Evolutionary conservation across 208 protist genomes (phyloP), one percentile per base, ranked within the genome.

Genomic region (Acanthamoeba lenticulata): DNA sequence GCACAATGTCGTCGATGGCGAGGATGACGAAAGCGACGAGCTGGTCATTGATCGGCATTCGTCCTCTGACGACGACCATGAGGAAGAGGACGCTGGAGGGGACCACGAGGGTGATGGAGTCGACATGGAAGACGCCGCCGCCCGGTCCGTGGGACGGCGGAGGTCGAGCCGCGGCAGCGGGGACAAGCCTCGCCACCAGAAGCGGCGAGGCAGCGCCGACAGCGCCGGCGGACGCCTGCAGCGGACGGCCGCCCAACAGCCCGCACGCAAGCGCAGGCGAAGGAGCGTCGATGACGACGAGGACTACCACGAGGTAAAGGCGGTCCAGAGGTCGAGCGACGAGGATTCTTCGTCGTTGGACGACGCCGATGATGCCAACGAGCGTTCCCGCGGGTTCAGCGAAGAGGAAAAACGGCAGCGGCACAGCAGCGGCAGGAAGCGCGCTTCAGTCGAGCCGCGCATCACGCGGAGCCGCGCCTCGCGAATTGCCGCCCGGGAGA

Each of bases 221-320:
- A 44, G 42, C 36, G 19, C 74, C 36, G 11, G 44, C 11, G 74
- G 44, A 0, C 13, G 17, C 13, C 19, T 9, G 24, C 36, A 40
- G 3, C 21, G 13, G 32, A 77, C 11, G 34, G 67, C 36, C 6
- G 34, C 36, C 67, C 29, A 27, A 19, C 29, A 77, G 74, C 42
- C 74, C 40, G 42, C 40, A 17, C 74, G 74, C 27, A 85, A 85
- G 42, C 9, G 74, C 27, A 24, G 74, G 15, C 74, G 65, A 74
- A 5, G 74, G 40, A 85, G 74, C 74, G 74, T 85, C 24, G 74
- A 85, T 7, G 74, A 85, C 40, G 74, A 85, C 27, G 74, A 85
- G 13, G 74, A 85, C 9, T 34, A 85, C 36, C 52, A 85, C 42
- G 52, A 60, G 21, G 21, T 60, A 21, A 21, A 60, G 21, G 21